A percentile compares a stretch with the other conserved stretches of the same genome.
Conservation (phyloP, 1,284 basidiomycete species). For the Microstroma glucosiphilum region DNA sequence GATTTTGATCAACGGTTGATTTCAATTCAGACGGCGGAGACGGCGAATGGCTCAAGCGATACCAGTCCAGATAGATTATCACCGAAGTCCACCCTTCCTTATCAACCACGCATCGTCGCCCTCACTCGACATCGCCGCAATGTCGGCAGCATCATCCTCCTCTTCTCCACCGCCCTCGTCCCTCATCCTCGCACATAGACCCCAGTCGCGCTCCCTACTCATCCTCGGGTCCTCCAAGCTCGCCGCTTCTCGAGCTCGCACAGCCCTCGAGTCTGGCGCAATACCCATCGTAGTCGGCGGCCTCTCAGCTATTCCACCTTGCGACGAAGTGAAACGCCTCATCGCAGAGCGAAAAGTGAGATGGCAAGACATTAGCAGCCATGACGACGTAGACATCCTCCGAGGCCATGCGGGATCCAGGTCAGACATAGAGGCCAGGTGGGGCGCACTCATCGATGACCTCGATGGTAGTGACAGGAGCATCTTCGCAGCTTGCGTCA, state of each 20-base stretch:
- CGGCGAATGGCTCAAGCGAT: too few relatives aligned
- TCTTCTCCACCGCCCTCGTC: neutral
- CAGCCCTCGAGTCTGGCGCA: constrained; percentile 75
- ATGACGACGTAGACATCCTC: neutral
- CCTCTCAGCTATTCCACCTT: constrained; percentile 51
- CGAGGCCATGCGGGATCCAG: neutral
- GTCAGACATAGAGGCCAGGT: constrained; percentile 1
- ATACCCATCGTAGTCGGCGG: constrained; percentile 64
- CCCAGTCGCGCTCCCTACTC: constrained; percentile 45
- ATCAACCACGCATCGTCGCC: too few relatives aligned
- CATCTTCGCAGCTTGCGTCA: constrained; percentile 46
- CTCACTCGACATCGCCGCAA: too few relatives aligned
- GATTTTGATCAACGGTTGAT: too few relatives aligned
- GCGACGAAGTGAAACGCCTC: constrained; percentile 69
- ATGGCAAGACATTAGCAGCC: neutral
- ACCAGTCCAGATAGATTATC: too few relatives aligned
- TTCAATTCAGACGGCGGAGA: too few relatives aligned
- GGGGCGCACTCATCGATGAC: constrained; percentile 5
- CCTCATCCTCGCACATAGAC: constrained; percentile 1
- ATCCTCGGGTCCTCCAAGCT: constrained; percentile 70
- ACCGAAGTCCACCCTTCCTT: too few relatives aligned
- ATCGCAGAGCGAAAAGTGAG: constrained; percentile 55
- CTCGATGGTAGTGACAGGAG: constrained; percentile 5
- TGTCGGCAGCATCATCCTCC: too few relatives aligned
- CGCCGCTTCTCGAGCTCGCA: constrained; percentile 72